Evolutionary conservation across 371 early-diverging fungal species (phyloP).

Genomic region (Coemansia sp.): DNA sequence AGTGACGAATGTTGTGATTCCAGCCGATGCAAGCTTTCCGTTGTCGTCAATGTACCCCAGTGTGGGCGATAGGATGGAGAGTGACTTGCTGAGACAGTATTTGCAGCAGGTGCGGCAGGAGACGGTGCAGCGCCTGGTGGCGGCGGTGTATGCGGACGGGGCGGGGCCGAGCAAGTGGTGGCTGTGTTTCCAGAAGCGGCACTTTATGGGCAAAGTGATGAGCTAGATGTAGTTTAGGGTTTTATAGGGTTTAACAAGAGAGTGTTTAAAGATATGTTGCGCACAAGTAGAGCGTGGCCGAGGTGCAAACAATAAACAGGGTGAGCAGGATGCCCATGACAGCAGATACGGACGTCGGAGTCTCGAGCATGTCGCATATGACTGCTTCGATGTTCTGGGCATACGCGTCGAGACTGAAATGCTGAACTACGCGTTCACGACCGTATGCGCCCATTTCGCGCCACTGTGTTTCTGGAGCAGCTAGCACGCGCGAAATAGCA

Average conservation of each 20-base stretch:
- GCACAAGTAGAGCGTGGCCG: conserved; percentile 1
- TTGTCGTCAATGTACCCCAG: conserved; percentile 82
- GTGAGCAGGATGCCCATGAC: conserved; percentile 32
- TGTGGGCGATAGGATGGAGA: conserved; percentile 72
- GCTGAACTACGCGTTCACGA: conserved; percentile 59
- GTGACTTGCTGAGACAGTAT: conserved; percentile 84
- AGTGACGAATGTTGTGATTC: conserved; percentile 83
- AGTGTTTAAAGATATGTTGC: background rate
- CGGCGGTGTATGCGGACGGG: conserved; percentile 75
- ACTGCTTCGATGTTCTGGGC: conserved; percentile 65
- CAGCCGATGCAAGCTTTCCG: conserved; percentile 90
- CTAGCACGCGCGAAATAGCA: conserved; percentile 58
- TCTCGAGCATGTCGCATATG: conserved; percentile 38
- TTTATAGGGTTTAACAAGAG: background rate
- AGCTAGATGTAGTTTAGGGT: background rate
- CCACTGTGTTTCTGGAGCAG: conserved; percentile 40
- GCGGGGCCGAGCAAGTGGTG: conserved; percentile 92
- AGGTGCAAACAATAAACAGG: conserved; percentile 21
- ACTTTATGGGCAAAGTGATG: conserved; percentile 86
- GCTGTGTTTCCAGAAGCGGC: conserved; percentile 95
- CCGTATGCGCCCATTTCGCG: conserved; percentile 64
- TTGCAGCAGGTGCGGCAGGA: conserved; percentile 89
- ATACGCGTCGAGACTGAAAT: conserved; percentile 71
- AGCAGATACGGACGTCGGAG: conserved; percentile 20
- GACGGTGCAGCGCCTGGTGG: conserved; percentile 70